A percentile compares a stretch with the other conserved stretches of the same genome.
These are phyloP conservation scores for Phytophthora pluvialis DNA, from an alignment of 352 stramenopile genomes.

Conservation along the genomic window DNA sequence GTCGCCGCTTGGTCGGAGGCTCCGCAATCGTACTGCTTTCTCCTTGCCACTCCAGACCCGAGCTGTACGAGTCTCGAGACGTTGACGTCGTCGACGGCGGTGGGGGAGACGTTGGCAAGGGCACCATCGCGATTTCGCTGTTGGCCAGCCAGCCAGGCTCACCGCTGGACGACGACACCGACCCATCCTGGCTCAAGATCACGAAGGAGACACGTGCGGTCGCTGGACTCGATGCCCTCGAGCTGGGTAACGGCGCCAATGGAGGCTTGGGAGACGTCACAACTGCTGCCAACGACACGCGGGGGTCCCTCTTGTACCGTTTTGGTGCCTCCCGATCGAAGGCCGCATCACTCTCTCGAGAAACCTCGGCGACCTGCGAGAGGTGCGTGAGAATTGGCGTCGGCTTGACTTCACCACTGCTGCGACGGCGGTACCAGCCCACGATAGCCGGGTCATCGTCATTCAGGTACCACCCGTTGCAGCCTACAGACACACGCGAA, in stretches of 20 bases:
- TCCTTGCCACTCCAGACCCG: conserved; percentile 3
- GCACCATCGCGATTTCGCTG: conserved; percentile 14
- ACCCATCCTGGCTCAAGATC: conserved; percentile 20
- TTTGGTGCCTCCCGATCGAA: conserved; percentile 20
- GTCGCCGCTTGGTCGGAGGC: conserved; percentile 23
- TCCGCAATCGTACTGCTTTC: neutral
- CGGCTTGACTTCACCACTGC: conserved; percentile 22
- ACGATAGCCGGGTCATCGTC: conserved; percentile 28
- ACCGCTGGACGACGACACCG: conserved; percentile 15
- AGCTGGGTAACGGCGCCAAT: neutral
- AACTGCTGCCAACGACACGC: neutral
- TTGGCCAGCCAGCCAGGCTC: neutral
- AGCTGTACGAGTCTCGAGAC: conserved; percentile 8
- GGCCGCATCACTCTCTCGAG: conserved; percentile 12
- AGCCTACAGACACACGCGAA: conserved; percentile 40
- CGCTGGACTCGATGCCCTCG: neutral
- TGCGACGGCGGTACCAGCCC: conserved; percentile 24
- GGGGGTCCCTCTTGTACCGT: conserved; percentile 21
- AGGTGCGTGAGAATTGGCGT: conserved; percentile 2
- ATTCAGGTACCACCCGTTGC: conserved; percentile 38
- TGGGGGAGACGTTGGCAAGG: conserved; percentile 3
- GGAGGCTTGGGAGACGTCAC: neutral
- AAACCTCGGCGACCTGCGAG: conserved; percentile 12
- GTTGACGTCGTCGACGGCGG: neutral
- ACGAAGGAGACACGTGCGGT: conserved; percentile 11